phyloP scores from a whole-genome alignment of 1,284 basidiomycete species.

The Amylostereum areolatum region DNA sequence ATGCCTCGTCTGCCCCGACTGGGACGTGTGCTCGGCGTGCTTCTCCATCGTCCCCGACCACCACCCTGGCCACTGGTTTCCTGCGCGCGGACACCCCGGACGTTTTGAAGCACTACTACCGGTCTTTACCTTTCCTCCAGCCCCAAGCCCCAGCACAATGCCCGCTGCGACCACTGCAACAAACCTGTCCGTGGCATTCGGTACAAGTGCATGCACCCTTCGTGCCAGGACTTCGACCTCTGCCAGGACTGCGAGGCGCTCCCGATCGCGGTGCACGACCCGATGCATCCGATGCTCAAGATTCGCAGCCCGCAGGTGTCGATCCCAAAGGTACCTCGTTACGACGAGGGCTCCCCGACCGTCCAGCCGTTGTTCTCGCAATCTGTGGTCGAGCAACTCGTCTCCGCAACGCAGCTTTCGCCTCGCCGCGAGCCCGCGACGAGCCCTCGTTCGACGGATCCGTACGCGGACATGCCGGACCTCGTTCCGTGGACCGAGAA shows the following conservation, averaged over 20 bases:
- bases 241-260: constrained; percentile 78
- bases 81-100: constrained; percentile 54
- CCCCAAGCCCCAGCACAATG: constrained; percentile 13
- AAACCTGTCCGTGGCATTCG: constrained; percentile 55
- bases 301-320: constrained; percentile 48
- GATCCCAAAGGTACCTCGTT: constrained; percentile 45
- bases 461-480: too few relatives aligned
- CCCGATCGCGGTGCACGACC: constrained; percentile 73
- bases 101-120: constrained; percentile 34
- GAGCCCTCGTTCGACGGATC: too few relatives aligned
- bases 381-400: too few relatives aligned
- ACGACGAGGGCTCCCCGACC: constrained; percentile 19
- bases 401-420: too few relatives aligned
- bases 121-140: constrained; percentile 32
- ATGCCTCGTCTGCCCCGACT: constrained; percentile 71
- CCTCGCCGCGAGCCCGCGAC: too few relatives aligned
- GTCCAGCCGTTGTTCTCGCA: background rate
- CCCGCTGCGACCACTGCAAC: constrained; percentile 39
- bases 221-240: constrained; percentile 80
- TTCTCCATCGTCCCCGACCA: constrained; percentile 62
- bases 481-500: too few relatives aligned
- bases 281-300: constrained; percentile 76
- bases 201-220: constrained; percentile 82
- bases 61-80: constrained; percentile 76
- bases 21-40: constrained; percentile 69